A percentile compares a stretch with the other conserved stretches of the same genome.
Evolutionary conservation across 192 early-diverging fungal species (phyloP).

Genomic region (Allomyces macrogynus): DNA sequence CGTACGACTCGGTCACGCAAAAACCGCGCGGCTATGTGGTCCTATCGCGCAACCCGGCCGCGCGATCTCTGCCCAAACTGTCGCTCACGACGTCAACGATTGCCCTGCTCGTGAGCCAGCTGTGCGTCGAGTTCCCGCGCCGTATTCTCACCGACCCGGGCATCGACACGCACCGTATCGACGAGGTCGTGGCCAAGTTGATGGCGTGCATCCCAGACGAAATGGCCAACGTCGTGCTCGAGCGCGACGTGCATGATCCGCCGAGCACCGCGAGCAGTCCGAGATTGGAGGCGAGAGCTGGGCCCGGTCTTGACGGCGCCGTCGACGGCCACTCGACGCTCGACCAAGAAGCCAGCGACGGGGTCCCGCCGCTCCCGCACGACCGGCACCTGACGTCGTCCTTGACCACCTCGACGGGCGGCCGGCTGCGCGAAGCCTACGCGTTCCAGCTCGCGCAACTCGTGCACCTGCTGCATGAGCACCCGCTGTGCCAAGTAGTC

Average conservation of each 20-base stretch:
- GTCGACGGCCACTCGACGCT: no score
- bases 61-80: not conserved
- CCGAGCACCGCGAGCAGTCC: no score
- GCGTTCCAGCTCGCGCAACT: not conserved
- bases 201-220: not conserved
- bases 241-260: no score
- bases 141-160: not conserved
- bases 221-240: not conserved
- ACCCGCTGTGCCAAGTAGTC: not conserved
- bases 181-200: not conserved
- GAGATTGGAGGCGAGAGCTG: no score
- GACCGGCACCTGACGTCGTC: no score
- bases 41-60: no score
- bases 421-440: not conserved
- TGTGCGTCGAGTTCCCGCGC: not conserved
- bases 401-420: no score
- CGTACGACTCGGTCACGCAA: not conserved
- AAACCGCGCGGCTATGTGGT: not conserved
- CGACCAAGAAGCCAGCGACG: no score
- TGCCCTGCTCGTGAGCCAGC: not conserved
- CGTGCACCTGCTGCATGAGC: not conserved
- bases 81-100: not conserved
- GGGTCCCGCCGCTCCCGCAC: no score
- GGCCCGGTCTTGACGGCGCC: no score
- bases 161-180: not conserved